Evolutionary conservation across 352 stramenopile genomes (phyloP).

Genomic region (Phytophthora litchii): DNA sequence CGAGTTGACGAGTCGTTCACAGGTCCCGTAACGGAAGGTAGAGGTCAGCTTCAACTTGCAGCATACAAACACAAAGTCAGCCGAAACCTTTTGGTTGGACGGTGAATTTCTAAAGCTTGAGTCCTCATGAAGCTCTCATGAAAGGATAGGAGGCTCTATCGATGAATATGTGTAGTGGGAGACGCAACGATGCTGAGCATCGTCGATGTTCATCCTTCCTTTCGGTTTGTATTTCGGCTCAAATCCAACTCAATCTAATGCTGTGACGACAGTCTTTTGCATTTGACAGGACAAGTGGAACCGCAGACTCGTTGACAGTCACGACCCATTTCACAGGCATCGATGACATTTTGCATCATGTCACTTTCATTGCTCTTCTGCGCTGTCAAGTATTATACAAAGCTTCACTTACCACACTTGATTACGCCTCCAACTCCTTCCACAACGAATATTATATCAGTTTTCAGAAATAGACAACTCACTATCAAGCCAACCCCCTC

Average conservation of each 20-base stretch:
- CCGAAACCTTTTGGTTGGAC: neutral
- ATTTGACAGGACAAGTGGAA: neutral
- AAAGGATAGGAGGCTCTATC: too few relatives aligned
- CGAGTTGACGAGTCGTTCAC: constrained; percentile 10
- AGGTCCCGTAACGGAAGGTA: constrained; percentile 8
- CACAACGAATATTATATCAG: constrained; percentile 12
- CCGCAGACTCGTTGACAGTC: constrained; percentile 10
- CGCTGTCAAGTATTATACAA: too few relatives aligned
- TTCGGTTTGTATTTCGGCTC: too few relatives aligned
- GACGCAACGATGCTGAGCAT: too few relatives aligned
- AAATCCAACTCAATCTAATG: constrained; percentile 6
- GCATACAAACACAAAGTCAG: constrained; percentile 7
- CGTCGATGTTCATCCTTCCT: too few relatives aligned
- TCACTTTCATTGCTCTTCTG: too few relatives aligned
- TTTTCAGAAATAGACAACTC: neutral
- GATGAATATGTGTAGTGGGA: too few relatives aligned
- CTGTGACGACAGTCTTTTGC: neutral
- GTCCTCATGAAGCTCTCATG: too few relatives aligned
- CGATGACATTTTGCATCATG: too few relatives aligned
- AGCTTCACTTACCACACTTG: constrained; percentile 7
- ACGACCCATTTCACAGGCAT: constrained; percentile 18
- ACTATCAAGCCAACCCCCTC: constrained; percentile 6
- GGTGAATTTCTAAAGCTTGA: too few relatives aligned
- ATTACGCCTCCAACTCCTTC: constrained; percentile 18
- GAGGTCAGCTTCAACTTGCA: constrained; percentile 3